phyloP scores from a whole-genome alignment of 768 basidiomycete species.

The Hericium coralloides region DNA sequence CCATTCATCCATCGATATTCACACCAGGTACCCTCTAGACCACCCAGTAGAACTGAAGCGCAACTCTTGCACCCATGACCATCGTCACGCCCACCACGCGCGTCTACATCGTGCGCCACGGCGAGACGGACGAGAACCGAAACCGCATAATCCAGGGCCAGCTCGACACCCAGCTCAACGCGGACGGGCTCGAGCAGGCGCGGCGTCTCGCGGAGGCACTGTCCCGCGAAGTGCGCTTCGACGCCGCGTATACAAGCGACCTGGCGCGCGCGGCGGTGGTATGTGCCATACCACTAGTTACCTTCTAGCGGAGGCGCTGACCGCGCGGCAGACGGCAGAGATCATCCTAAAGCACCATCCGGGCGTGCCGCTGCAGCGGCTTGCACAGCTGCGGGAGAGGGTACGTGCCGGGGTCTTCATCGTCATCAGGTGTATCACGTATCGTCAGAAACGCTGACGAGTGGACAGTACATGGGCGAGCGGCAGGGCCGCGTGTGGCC shows the following conservation, averaged over 20 bases:
- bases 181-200: slow-evolving; percentile 52
- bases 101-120: slow-evolving; percentile 67
- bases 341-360: slow-evolving; percentile 49
- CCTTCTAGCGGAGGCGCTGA: neutral
- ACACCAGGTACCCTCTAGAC: neutral
- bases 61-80: neutral
- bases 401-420: slow-evolving; percentile 29
- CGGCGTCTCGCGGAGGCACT: slow-evolving; percentile 44
- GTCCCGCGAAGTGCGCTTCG: slow-evolving; percentile 40
- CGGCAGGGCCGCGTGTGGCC: slow-evolving; percentile 38
- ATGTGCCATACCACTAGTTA: slow-evolving; percentile 14
- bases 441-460: too few relatives aligned
- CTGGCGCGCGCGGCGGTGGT: slow-evolving; percentile 61
- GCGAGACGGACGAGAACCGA: slow-evolving; percentile 67
- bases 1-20: neutral
- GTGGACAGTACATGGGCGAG: slow-evolving; percentile 47
- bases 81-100: slow-evolving; percentile 27
- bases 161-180: slow-evolving; percentile 58
- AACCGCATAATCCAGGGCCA: slow-evolving; percentile 68
- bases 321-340: slow-evolving; percentile 50
- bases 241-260: slow-evolving; percentile 61
- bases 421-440: too few relatives aligned
- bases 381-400: slow-evolving; percentile 52
- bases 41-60: neutral
- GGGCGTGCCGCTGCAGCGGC: slow-evolving; percentile 31